A percentile compares a stretch with the other conserved stretches of the same genome.
These are phyloP conservation scores for Monosporascus sp. DNA, from an alignment of 2,329 filamentous ascomycete genomes.

Conservation along the genomic window DNA sequence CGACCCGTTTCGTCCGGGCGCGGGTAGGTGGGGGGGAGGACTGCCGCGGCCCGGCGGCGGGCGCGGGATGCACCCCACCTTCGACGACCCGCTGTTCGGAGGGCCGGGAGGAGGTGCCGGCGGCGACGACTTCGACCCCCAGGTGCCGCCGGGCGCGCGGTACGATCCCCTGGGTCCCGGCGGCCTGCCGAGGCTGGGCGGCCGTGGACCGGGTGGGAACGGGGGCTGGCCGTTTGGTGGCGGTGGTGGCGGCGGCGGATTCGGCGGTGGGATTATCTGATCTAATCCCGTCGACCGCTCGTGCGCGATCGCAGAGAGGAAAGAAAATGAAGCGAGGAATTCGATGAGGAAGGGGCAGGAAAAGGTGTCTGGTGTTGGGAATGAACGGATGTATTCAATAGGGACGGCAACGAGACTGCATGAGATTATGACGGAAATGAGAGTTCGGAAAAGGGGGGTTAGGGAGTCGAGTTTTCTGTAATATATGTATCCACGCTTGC, in stretches of 20 bases:
- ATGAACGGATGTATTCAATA: no score
- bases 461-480: no score
- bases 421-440: no score
- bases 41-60: slow-evolving; percentile 54
- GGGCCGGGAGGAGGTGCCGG: slow-evolving; percentile 42
- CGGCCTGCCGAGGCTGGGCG: slow-evolving; percentile 40
- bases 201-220: slow-evolving; percentile 33
- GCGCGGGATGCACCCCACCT: slow-evolving; percentile 92
- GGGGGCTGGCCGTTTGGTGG: slow-evolving; percentile 35
- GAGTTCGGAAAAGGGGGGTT: no score
- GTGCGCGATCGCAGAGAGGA: no score
- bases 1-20: slow-evolving; percentile 68
- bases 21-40: slow-evolving; percentile 57
- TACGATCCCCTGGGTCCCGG: slow-evolving; percentile 84
- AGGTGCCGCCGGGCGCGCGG: slow-evolving; percentile 79
- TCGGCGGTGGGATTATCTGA: no score
- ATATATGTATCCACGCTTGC: no score
- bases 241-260: slow-evolving; percentile 22
- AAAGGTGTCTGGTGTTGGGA: no score
- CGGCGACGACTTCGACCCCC: slow-evolving; percentile 55
- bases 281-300: no score
- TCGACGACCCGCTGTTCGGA: slow-evolving; percentile 82
- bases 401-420: no score
- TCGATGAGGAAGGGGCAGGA: no score
- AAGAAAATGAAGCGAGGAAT: no score